phyloP scores from a whole-genome alignment of 1,284 basidiomycete species.

The Thecaphora frezii region DNA sequence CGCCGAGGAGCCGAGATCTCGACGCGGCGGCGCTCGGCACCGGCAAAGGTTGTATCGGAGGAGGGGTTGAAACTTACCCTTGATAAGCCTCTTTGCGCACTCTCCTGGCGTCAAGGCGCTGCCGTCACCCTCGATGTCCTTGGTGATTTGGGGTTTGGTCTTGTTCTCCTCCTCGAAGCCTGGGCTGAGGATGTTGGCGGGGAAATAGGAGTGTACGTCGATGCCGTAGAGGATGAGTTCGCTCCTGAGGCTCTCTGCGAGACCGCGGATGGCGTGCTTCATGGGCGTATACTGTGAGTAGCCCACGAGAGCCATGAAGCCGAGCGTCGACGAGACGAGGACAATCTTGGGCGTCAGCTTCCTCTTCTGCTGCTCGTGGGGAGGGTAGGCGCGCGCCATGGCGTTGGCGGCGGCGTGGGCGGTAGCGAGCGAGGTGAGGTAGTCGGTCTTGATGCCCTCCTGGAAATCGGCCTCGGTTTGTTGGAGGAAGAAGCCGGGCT shows the following conservation, averaged over 20 bases:
- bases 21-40: too few species aligned
- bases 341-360: constrained; percentile 67
- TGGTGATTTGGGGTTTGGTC: constrained; percentile 76
- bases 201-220: constrained; percentile 81
- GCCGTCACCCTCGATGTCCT: constrained; percentile 80
- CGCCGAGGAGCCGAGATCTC: too few species aligned
- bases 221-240: constrained; percentile 81
- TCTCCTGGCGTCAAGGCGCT: constrained; percentile 69
- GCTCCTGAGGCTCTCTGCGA: constrained; percentile 81
- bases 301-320: constrained; percentile 78
- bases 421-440: constrained; percentile 69
- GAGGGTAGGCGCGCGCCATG: constrained; percentile 67
- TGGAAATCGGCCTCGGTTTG: constrained; percentile 67
- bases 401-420: constrained; percentile 73
- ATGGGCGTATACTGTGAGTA: constrained; percentile 83
- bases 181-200: constrained; percentile 79
- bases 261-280: constrained; percentile 84
- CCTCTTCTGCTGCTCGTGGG: constrained; percentile 61
- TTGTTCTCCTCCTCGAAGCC: constrained; percentile 79
- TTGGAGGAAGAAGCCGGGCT: constrained; percentile 75
- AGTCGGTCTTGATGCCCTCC: constrained; percentile 62
- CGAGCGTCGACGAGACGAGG: constrained; percentile 79
- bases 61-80: constrained; percentile 63
- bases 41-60: too few species aligned
- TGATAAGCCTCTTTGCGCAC: constrained; percentile 69